Conservation (phyloP, 768 basidiomycete genomes). For the Chlorophyllum brunneum region DNA sequence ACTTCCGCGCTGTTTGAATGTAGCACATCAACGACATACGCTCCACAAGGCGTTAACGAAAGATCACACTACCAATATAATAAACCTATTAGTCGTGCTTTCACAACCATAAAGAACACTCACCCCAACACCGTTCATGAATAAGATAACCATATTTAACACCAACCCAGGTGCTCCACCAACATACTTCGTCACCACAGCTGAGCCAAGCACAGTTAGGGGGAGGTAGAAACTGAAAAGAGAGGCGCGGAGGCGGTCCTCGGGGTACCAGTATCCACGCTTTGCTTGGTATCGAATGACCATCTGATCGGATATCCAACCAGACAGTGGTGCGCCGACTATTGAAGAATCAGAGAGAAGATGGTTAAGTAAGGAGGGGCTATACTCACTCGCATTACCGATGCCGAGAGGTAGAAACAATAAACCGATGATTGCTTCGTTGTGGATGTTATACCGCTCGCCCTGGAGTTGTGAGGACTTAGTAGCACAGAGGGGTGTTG, state of each 20-base stretch:
- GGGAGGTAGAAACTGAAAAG: conserved; percentile 52
- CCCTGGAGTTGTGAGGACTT: conserved; percentile 38
- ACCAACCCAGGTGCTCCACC: conserved; percentile 45
- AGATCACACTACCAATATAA: conserved; percentile 38
- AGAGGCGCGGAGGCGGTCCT: conserved; percentile 60
- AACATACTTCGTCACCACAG: conserved; percentile 38
- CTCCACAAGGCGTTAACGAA: conserved; percentile 48
- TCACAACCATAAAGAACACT: conserved; percentile 16
- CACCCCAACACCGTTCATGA: conserved; percentile 65
- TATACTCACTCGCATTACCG: conserved; percentile 50
- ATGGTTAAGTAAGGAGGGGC: neutral
- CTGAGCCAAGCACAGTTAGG: conserved; percentile 32
- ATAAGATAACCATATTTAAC: conserved; percentile 51
- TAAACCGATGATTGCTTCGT: conserved; percentile 53
- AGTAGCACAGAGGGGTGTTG: neutral
- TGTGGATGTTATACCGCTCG: conserved; percentile 48
- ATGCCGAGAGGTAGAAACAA: conserved; percentile 59
- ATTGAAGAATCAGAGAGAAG: neutral
- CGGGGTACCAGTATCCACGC: conserved; percentile 59
- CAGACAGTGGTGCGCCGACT: conserved; percentile 63
- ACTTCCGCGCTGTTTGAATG: conserved; percentile 59
- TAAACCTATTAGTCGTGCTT: neutral
- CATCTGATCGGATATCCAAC: conserved; percentile 52
- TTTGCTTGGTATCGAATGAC: conserved; percentile 43
- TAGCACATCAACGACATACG: conserved; percentile 60